Base-by-base conservation (phyloP, 2,329 filamentous ascomycete genomes). In the Xenosphaeropsis pyriputrescens region DNA sequence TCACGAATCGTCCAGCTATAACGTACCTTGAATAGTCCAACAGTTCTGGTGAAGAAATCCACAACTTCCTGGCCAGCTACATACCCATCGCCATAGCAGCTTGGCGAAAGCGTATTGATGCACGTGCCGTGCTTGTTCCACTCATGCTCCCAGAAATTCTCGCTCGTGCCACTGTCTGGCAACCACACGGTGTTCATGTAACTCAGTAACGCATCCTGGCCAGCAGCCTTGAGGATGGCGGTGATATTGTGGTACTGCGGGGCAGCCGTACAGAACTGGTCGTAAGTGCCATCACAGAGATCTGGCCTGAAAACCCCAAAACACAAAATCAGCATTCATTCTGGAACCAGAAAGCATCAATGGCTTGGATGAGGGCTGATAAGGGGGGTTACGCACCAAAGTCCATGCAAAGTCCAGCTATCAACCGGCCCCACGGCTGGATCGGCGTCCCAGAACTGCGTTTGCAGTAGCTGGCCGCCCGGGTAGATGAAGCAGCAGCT, bases 121-220 rank as follows among this genome's bases (percentile, higher is more conserved):
- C 80, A 85, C 14, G 66, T 70, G 37, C 81, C 82, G 52, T 86
- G 81, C 55, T 85, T 86, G 47, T 66, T 64, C 73, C 75, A 85
- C 56, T 85, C 80, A 53, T 85, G 79, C 52, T 79, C 62, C 80
- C 80, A 85, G 48, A 85, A 73, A 6, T 59, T 59, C 45, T 75
- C 67, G 47, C 77, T 73, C 35, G 74, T 58, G 39, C 75, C 76
- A 36, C 68, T 53, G 57, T 75, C 70, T 51, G 77, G 72, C 55
- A 80, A 77, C 80, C 79, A 84, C 58, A 76, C 81, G 2, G 60
- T 69, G 38, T 68, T 56, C 79, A 85, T 85, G 53, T 75, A 79
- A 3, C 59, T 57, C 1, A 85, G 61, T 2, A 78, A 62, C 18
- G 17, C 31, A 2, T 12, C 22, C 22, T 36, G 41, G 18, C 36